Evolutionary conservation across 169 alveolate genomes (phyloP), one percentile per base, ranked within the genome.

Genomic region (Babesia bovis): DNA sequence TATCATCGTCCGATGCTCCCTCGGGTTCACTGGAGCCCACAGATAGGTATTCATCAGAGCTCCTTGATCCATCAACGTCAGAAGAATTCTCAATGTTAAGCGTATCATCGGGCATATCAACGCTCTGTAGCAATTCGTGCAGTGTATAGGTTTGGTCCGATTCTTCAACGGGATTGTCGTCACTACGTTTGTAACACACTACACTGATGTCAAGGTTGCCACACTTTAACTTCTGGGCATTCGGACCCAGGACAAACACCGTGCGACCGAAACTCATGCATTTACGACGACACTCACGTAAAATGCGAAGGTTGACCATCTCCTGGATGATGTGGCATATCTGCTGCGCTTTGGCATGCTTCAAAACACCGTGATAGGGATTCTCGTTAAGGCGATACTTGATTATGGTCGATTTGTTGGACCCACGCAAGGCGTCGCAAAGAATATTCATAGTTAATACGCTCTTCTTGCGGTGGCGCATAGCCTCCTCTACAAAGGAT

Each of bases 341-440:
- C 45, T 42, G 36, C 51, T 79, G 59, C 40, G 61, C 61, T 51
- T 35, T 58, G 25, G 26, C 55, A 45, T 7, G 6, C 47, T 47
- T 68, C 17, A 79, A 66, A 12, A 40, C 38, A n/a, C 87, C 87
- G 61, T 79, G 87, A 69, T 42, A 40, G 10, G 49, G 58, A 51
- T 53, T 69, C 33, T 79, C 63, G 41, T 57, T 15, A 0, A 79
- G 71, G 45, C 76, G 40, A 35, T 79, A 79, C 51, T 70, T 79
- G 36, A 45, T 3, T 28, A 79, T 19, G 23, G 55, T 23, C 28
- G 58, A 38, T 35, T 75, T 28, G 40, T 59, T 69, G 25, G 83
- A 79, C 40, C 87, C 87, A 3, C 84, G n/a, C 21, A 79, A 52
- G 44, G 87, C 82, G 65, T 79, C 83, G 33, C 73, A 67, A 36